A percentile compares a stretch with the other conserved stretches of the same genome.
Evolutionary conservation across 73 alveolate genomes (phyloP).

Genomic region (Breviolum minutum): DNA sequence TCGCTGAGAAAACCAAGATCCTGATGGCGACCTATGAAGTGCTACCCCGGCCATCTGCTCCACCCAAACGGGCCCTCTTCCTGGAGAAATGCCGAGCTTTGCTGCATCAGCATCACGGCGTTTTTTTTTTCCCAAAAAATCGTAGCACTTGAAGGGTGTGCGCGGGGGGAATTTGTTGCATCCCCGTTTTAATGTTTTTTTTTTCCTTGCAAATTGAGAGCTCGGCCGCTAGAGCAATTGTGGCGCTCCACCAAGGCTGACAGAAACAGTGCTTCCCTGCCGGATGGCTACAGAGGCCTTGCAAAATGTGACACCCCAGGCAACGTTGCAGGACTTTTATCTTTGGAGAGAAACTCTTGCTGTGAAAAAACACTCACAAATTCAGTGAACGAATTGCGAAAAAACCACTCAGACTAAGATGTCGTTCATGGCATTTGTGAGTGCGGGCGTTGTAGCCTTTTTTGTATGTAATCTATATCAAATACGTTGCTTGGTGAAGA

Average conservation of each 20-base stretch:
- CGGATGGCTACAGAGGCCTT: constrained; percentile 51
- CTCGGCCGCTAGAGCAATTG: background rate
- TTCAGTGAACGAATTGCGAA: background rate
- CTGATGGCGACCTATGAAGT: constrained; percentile 23
- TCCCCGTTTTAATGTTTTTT: no score
- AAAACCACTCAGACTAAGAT: background rate
- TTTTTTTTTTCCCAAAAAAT: no score
- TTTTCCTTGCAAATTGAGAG: no score
- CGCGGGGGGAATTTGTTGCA: no score
- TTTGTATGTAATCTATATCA: background rate
- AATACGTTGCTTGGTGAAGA: no score
- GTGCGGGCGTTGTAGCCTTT: background rate
- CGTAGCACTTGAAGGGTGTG: no score
- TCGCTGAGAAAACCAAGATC: constrained; percentile 4
- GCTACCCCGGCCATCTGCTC: constrained; percentile 37
- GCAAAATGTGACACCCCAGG: constrained; percentile 47
- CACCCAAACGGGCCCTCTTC: constrained; percentile 15
- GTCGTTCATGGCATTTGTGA: background rate
- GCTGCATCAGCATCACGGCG: constrained; percentile 3
- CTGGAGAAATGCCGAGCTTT: constrained; percentile 24
- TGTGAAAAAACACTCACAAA: background rate
- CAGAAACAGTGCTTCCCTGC: constrained; percentile 24
- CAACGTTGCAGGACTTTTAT: constrained; percentile 43
- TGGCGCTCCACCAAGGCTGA: constrained; percentile 40
- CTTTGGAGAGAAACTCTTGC: constrained; percentile 42